A percentile compares a stretch with the other conserved stretches of the same genome.
phyloP scores from a whole-genome alignment of 2,329 filamentous ascomycete genomes.

The Alternaria angustiovoidea region DNA sequence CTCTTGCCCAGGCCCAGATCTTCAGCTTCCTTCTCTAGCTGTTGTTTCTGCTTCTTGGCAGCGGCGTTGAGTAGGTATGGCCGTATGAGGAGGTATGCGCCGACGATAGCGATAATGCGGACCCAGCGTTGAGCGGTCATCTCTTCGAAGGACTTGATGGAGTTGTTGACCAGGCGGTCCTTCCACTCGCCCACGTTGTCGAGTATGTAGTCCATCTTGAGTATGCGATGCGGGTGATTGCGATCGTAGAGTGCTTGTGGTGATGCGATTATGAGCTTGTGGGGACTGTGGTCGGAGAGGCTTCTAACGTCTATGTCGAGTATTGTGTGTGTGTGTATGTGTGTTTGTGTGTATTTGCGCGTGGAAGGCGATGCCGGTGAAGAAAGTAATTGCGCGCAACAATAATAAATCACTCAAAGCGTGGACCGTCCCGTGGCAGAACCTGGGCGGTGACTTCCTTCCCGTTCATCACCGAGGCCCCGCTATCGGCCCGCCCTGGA shows the following conservation, averaged over 20 bases:
- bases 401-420: conserved; percentile 19
- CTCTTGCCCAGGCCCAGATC: conserved; percentile 50
- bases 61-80: conserved; percentile 76
- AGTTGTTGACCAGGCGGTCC: conserved; percentile 52
- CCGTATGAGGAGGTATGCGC: conserved; percentile 74
- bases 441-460: conserved; percentile 19
- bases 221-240: background rate
- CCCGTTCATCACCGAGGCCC: conserved; percentile 22
- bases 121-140: conserved; percentile 62
- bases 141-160: conserved; percentile 53
- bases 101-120: conserved; percentile 74
- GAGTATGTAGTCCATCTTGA: conserved; percentile 31
- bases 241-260: background rate
- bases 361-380: background rate
- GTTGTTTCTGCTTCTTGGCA: conserved; percentile 68
- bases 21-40: conserved; percentile 63
- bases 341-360: background rate
- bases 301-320: background rate
- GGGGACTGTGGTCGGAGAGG: background rate
- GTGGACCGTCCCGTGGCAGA: conserved; percentile 17
- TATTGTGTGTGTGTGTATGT: background rate
- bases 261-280: background rate
- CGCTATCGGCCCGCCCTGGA: conserved; percentile 22
- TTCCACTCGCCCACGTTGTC: conserved; percentile 43
- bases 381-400: conserved; percentile 8